Conservation (phyloP, 768 basidiomycete genomes). For the Phanerochaete carnosa region DNA sequence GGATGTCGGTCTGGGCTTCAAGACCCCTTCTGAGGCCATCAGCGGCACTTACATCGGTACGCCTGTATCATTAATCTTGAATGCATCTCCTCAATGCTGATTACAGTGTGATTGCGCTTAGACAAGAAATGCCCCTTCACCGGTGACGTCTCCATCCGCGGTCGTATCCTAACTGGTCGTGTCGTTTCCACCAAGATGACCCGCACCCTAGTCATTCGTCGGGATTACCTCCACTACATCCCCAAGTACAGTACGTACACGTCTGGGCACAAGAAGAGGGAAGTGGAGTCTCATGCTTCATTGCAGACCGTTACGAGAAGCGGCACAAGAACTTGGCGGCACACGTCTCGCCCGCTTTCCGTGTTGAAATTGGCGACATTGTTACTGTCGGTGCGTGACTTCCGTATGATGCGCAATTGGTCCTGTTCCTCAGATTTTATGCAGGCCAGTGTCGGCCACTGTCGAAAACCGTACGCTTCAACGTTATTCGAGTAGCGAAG, state of each 20-base stretch:
- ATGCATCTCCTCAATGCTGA: not conserved
- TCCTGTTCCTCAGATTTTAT: not conserved
- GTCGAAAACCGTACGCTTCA: conserved; percentile 99
- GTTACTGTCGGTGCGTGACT: conserved; percentile 86
- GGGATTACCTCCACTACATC: conserved; percentile 93
- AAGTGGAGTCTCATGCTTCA: not conserved
- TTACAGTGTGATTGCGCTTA: conserved; percentile 26
- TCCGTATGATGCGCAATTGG: not conserved
- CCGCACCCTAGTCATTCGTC: conserved; percentile 94
- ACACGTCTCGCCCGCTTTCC: conserved; percentile 98
- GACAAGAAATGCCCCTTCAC: conserved; percentile 99
- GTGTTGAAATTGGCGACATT: conserved; percentile 89
- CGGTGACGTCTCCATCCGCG: conserved; percentile 95
- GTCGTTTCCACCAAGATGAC: conserved; percentile 99
- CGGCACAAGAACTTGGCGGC: conserved; percentile 98
- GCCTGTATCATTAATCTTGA: conserved; percentile 28
- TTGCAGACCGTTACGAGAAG: conserved; percentile 93
- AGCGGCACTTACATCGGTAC: conserved; percentile 93
- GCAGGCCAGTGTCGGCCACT: conserved; percentile 97
- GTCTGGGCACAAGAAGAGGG: not conserved
- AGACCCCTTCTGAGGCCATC: conserved; percentile 95
- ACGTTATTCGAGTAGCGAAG: conserved; percentile 93
- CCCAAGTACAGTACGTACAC: conserved; percentile 90
- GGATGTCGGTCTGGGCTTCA: conserved; percentile 95
- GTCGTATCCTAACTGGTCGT: conserved; percentile 96